Evolutionary conservation across 306 rosid species (phyloP).

Genomic region (Pachyrhizus erosus): DNA sequence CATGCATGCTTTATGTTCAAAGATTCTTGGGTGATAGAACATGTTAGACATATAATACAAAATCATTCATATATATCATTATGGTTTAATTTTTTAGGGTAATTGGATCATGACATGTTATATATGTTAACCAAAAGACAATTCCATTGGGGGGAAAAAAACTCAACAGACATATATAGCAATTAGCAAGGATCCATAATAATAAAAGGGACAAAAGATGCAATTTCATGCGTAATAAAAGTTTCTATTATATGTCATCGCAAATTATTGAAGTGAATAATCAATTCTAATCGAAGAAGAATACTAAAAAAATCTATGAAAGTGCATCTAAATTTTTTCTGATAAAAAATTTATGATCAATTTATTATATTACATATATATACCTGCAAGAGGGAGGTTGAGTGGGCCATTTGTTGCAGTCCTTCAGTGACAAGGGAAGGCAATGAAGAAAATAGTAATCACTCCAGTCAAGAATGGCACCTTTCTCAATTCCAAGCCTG

Average conservation of each 20-base stretch:
- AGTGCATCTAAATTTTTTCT: too few species aligned
- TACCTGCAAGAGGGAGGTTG: conserved; percentile 48
- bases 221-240: too few species aligned
- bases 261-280: too few species aligned
- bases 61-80: background rate
- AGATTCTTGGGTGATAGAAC: background rate
- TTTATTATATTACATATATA: background rate
- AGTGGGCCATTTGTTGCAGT: conserved; percentile 72
- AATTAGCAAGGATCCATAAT: too few species aligned
- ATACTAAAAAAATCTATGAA: too few species aligned
- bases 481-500: conserved; percentile 73
- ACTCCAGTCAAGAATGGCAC: conserved; percentile 93
- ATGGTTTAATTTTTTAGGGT: too few species aligned
- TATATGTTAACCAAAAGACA: background rate
- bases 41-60: background rate
- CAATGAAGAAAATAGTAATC: conserved; percentile 84
- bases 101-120: background rate
- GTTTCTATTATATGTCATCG: too few species aligned
- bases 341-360: too few species aligned
- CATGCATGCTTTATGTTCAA: background rate
- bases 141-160: too few species aligned
- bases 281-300: too few species aligned
- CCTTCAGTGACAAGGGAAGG: conserved; percentile 68
- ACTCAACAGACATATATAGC: background rate
- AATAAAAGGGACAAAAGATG: too few species aligned